Evolutionary conservation across 148 eudicot genomes (phyloP).

Genomic region (Drosera capensis): DNA sequence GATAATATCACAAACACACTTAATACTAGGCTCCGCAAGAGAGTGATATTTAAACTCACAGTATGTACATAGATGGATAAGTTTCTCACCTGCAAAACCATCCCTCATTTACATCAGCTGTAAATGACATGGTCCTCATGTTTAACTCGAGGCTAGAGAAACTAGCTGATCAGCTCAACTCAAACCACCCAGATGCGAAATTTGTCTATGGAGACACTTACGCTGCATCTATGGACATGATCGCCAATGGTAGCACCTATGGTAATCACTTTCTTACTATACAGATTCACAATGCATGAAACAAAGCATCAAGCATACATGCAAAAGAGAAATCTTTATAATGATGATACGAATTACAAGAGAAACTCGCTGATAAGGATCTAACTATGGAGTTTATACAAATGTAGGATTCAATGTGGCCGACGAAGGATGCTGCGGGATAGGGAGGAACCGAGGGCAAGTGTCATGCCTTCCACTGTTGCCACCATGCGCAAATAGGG

Average conservation of each 20-base stretch:
- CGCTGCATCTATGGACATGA: slow-evolving; percentile 34
- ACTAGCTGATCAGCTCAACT: slow-evolving; percentile 38
- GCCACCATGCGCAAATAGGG: slow-evolving; percentile 52
- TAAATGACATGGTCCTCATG: slow-evolving; percentile 33
- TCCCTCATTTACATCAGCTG: slow-evolving; percentile 33
- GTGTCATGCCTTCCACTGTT: slow-evolving; percentile 61
- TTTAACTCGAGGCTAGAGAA: slow-evolving; percentile 40
- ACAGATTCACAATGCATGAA: background rate
- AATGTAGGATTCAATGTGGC: slow-evolving; percentile 51
- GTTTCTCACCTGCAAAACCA: slow-evolving; percentile 68
- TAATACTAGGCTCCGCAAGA: no score
- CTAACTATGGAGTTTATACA: background rate
- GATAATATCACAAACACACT: no score
- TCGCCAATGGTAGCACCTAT: slow-evolving; percentile 25
- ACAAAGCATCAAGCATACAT: background rate
- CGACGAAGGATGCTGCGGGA: slow-evolving; percentile 64
- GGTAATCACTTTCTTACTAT: slow-evolving; percentile 22
- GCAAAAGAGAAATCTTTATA: background rate
- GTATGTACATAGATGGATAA: no score
- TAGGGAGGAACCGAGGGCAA: slow-evolving; percentile 53
- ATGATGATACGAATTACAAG: background rate
- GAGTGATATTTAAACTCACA: no score
- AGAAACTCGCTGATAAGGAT: background rate
- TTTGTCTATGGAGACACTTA: slow-evolving; percentile 54
- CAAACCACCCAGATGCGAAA: slow-evolving; percentile 22